Conservation (phyloP, 1,284 basidiomycete species). For the Vanrija sp. region DNA sequence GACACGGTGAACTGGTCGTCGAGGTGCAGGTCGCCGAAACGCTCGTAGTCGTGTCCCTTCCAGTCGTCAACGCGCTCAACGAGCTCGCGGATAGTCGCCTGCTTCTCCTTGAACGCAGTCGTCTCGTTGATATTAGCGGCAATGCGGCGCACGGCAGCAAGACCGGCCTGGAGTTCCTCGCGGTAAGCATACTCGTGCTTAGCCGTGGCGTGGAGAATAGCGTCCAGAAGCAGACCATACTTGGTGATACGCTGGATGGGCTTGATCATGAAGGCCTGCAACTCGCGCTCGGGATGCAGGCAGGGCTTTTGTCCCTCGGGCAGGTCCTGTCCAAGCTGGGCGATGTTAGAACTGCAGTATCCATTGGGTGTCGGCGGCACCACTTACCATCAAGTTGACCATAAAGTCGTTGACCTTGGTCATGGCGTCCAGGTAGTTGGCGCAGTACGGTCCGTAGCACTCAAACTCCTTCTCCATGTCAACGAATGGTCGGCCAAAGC, state of each 20-base stretch:
- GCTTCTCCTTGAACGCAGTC: constrained; percentile 70
- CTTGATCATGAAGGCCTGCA: constrained; percentile 78
- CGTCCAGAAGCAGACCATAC: constrained; percentile 63
- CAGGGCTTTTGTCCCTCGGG: constrained; percentile 34
- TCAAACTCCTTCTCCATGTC: constrained; percentile 81
- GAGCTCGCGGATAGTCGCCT: constrained; percentile 79
- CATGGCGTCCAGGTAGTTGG: constrained; percentile 85
- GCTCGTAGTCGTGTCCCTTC: constrained; percentile 94
- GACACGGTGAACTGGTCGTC: constrained; percentile 95
- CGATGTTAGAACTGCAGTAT: constrained; percentile 6
- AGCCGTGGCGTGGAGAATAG: constrained; percentile 39
- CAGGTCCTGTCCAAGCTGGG: constrained; percentile 35
- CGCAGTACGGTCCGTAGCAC: constrained; percentile 96
- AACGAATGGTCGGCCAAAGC: constrained; percentile 78
- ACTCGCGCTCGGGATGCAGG: constrained; percentile 56
- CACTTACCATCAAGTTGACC: constrained; percentile 72
- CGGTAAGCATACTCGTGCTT: constrained; percentile 62
- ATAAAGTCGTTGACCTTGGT: constrained; percentile 82
- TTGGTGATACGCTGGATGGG: constrained; percentile 75
- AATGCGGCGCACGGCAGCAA: constrained; percentile 83
- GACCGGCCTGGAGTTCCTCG: constrained; percentile 77
- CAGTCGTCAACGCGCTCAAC: constrained; percentile 91
- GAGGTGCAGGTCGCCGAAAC: constrained; percentile 87
- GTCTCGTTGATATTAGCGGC: constrained; percentile 94
- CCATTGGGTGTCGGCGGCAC: background rate